Evolutionary conservation across 495 filamentous ascomycete genomes (phyloP).

Genomic region (Penicillium paradoxum): DNA sequence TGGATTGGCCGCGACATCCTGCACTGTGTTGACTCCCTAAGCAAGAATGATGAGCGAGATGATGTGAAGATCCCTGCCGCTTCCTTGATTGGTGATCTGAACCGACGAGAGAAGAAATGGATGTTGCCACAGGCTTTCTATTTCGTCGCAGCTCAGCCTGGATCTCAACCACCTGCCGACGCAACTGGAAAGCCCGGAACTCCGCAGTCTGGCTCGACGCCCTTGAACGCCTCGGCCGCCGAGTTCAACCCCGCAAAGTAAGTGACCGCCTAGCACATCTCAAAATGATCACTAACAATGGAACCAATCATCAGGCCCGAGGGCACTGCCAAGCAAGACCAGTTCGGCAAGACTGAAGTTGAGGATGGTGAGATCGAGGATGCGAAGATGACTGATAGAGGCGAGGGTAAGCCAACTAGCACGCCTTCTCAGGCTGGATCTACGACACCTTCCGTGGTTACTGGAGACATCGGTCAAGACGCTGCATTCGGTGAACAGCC

Average conservation of each 20-base stretch:
- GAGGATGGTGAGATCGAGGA: slow-evolving; percentile 80
- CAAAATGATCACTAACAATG: slow-evolving; percentile 9
- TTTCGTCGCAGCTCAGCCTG: slow-evolving; percentile 26
- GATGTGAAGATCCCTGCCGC: slow-evolving; percentile 90
- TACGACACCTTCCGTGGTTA: slow-evolving; percentile 8
- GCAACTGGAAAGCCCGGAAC: slow-evolving; percentile 34
- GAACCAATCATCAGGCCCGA: slow-evolving; percentile 25
- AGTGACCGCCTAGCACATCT: slow-evolving; percentile 21
- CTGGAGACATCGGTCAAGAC: slow-evolving; percentile 14
- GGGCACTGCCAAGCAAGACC: slow-evolving; percentile 27
- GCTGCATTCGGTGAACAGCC: slow-evolving; percentile 17
- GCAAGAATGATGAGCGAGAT: slow-evolving; percentile 67
- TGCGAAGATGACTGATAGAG: slow-evolving; percentile 44
- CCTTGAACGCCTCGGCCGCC: slow-evolving; percentile 44
- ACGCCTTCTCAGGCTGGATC: slow-evolving; percentile 8
- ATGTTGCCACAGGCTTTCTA: slow-evolving; percentile 77
- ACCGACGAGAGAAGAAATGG: slow-evolving; percentile 74
- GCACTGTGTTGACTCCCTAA: slow-evolving; percentile 58
- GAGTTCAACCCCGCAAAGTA: slow-evolving; percentile 49
- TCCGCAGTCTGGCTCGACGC: slow-evolving; percentile 31
- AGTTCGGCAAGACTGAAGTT: slow-evolving; percentile 48
- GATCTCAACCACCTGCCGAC: slow-evolving; percentile 16
- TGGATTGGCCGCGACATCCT: slow-evolving; percentile 75
- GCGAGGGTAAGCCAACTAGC: slow-evolving; percentile 7
- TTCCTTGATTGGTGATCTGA: slow-evolving; percentile 76